Base-by-base conservation (phyloP, 371 early-diverging fungal genomes). In the Mortierella sp. region DNA sequence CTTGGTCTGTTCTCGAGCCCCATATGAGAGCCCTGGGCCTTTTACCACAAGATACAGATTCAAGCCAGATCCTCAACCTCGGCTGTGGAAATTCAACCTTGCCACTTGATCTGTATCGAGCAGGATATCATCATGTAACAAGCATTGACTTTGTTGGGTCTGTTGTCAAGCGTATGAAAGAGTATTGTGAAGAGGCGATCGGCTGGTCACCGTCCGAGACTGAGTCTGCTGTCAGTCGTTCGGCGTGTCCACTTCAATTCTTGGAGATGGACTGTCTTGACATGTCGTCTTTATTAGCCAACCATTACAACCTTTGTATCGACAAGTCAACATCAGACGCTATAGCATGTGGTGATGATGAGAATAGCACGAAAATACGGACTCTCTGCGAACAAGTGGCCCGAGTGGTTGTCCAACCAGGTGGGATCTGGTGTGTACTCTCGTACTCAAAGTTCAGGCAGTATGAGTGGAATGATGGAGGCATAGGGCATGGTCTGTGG, bases 251-350 rank as follows among this genome's bases (percentile, higher is more conserved):
- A 2, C 75, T 74, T 15, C 58, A 68, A 21, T 74, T 74, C 44
- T 62, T 64, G 6, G 65, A 74, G 55, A 68, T 74, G 69, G 75
- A 74, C 37, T 74, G 75, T 21, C 75, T 74, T 4, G 75, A 74
- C 50, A 68, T 74, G 69, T 65, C 69, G 4, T 15, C 53, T 2
- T 59, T 74, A 2, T 53, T 62, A 4, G 23, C 45, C 7, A 30
- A 62, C 1, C 15, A 50, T 2, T 74, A 69, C 18, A 57, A 61
- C n/a, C 63, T 74, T 2, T 66, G 68, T 45, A 43, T 74, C 37
- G 75, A 74, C 64, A 74, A 74, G 48, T 74, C 75, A 0, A 74
- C 75, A 7, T 74, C 75, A 14, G 75, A 74, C 18, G 75, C 75
- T 53, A 74, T 74, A 21, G 68, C 75, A 0, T 74, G 75, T n/a